Conservation (phyloP, 306 rosid genomes). For the Biancaea sappan region DNA sequence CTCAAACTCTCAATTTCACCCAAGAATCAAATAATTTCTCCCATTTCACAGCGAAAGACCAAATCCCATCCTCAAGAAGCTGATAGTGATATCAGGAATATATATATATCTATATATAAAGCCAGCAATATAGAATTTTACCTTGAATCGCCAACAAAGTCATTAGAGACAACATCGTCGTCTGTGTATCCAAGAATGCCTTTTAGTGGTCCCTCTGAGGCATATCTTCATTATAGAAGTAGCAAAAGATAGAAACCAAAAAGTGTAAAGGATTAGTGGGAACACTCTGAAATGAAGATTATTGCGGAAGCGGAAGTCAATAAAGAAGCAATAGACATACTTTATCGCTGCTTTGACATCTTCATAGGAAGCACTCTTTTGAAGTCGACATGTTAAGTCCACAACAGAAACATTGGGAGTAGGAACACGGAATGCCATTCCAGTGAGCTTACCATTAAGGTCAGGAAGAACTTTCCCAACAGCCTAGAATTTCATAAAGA, state of each 20-base stretch:
- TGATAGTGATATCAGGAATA: background rate
- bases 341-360: slow-evolving; percentile 91
- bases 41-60: background rate
- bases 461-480: slow-evolving; percentile 99
- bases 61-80: background rate
- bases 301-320: background rate
- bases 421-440: slow-evolving; percentile 99
- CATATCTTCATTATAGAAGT: slow-evolving; percentile 54
- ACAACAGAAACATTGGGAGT: slow-evolving; percentile 97
- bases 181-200: slow-evolving; percentile 99
- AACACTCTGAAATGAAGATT: background rate
- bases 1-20: slow-evolving; percentile 5
- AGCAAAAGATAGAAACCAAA: slow-evolving; percentile 1
- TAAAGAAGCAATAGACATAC: slow-evolving; percentile 42
- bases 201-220: slow-evolving; percentile 83
- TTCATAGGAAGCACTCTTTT: slow-evolving; percentile 81
- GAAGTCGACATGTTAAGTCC: slow-evolving; percentile 94
- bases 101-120: too few relatives aligned
- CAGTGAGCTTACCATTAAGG: slow-evolving; percentile 96
- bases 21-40: background rate
- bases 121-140: slow-evolving; percentile 26
- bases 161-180: slow-evolving; percentile 96
- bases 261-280: background rate
- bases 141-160: slow-evolving; percentile 97
- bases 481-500: slow-evolving; percentile 59